Evolutionary conservation across 2,329 filamentous ascomycete genomes (phyloP).

Genomic region (Monosporascus sp.): DNA sequence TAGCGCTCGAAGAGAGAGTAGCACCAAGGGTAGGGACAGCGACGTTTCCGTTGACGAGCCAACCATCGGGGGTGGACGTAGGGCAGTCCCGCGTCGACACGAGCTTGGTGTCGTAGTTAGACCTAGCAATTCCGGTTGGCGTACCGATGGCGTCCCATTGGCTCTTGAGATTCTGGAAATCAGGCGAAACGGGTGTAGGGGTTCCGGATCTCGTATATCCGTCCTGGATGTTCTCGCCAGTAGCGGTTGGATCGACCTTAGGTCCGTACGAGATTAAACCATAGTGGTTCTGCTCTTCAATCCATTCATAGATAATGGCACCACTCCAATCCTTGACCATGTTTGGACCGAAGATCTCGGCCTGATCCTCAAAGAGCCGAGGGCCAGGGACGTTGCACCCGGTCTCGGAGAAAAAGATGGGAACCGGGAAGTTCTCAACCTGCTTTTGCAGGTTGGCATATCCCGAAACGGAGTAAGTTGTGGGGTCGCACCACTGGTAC

Average conservation of each 20-base stretch:
- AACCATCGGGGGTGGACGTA: conserved; percentile 59
- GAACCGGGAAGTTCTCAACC: conserved; percentile 68
- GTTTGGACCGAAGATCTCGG: conserved; percentile 66
- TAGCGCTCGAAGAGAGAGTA: conserved; percentile 27
- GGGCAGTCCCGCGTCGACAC: conserved; percentile 66
- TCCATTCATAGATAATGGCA: conserved; percentile 86
- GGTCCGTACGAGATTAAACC: conserved; percentile 73
- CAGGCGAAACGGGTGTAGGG: conserved; percentile 66
- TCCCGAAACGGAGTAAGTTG: conserved; percentile 56
- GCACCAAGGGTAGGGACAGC: conserved; percentile 64
- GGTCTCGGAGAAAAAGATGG: conserved; percentile 85
- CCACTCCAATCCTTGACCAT: conserved; percentile 71
- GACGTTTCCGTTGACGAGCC: conserved; percentile 67
- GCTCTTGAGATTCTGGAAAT: conserved; percentile 70
- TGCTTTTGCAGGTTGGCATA: conserved; percentile 64
- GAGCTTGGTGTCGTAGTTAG: conserved; percentile 57
- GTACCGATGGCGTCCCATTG: conserved; percentile 65
- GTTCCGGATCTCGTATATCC: conserved; percentile 67
- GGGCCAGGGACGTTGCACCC: conserved; percentile 67
- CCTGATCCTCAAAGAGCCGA: conserved; percentile 65
- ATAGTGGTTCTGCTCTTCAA: conserved; percentile 77
- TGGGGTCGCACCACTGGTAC: conserved; percentile 71
- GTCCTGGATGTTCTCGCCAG: conserved; percentile 52
- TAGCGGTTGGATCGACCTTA: conserved; percentile 43
- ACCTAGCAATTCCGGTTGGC: conserved; percentile 62